Base-by-base conservation (phyloP, 352 stramenopile genomes). In the Albugo laibachii region DNA sequence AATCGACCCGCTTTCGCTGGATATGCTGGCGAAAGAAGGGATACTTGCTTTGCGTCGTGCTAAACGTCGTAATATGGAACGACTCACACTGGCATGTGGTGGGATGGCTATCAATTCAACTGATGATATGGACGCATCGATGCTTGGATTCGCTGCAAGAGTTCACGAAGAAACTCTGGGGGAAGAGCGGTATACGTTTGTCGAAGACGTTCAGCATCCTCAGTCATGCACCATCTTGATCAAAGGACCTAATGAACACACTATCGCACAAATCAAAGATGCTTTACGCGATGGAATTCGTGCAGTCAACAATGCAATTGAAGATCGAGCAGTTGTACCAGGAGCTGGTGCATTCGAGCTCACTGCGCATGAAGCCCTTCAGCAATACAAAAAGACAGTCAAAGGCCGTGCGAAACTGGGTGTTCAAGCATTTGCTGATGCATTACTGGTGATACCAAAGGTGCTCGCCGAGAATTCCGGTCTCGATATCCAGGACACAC, bases 21-120 rank as follows among this genome's bases (percentile, higher is more conserved):
- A 99, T 74, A 98, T 99, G 80, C 94, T 99, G 54, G 96, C 96
- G 44, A 99, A 99, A 78, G 96, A 99, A 63, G 95, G 94, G 36
- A 99, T 99, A 63, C 62, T 99, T 20, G 96, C 92, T 27, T 63
- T 99, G 48, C 86, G 96, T 46, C 78, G 96, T 48, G 96, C 96
- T 54, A 99, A 99, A 77, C 83, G 96, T 50, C 84, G 96, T 55
- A 99, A 99, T 76, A 99, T 99, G 96, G 96, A 99, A 74, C 83
- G 95, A 47, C 84, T 99, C 52, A 97, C 94, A 38, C 88, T 99
- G 52, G 95, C 95, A 27, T 99, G 95, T 64, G 95, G 96, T 41
- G 96, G 96, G 48, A 89, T 95, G 65, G 83, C 93, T 11, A 96
- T 99, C 66, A 98, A 99, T 70, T 95, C 73, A 52, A 87, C 97